Conservation (phyloP, 83 land plant genomes). For the Thuja plicata region DNA sequence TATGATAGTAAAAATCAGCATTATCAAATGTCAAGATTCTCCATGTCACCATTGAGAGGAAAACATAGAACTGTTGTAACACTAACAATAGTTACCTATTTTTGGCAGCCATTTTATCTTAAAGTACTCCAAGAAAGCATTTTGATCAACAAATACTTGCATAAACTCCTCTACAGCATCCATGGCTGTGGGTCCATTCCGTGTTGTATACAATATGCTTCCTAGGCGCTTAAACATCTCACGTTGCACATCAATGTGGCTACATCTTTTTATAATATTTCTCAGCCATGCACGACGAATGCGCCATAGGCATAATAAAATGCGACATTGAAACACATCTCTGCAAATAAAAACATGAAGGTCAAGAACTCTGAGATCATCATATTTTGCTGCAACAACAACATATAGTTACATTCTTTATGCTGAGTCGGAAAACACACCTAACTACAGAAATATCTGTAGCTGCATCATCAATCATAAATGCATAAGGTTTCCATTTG, state of each 20-base stretch:
- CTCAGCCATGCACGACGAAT: slow-evolving; percentile 42
- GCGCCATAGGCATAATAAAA: slow-evolving; percentile 47
- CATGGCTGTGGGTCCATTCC: slow-evolving; percentile 20
- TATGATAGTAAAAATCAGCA: background rate
- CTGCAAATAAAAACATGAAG: slow-evolving; percentile 22
- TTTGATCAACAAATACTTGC: slow-evolving; percentile 42
- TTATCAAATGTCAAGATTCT: background rate
- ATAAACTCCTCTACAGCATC: slow-evolving; percentile 38
- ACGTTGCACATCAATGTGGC: slow-evolving; percentile 28
- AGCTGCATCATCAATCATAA: slow-evolving; percentile 47
- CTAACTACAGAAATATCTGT: slow-evolving; percentile 34
- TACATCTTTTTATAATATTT: slow-evolving; percentile 34
- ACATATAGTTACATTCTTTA: slow-evolving; percentile 4
- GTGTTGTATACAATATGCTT: slow-evolving; percentile 31
- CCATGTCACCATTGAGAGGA: background rate
- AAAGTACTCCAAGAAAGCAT: slow-evolving; percentile 43
- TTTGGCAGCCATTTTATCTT: slow-evolving; percentile 31
- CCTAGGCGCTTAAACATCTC: slow-evolving; percentile 53
- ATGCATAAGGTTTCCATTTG: slow-evolving; percentile 41
- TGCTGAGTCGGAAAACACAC: slow-evolving; percentile 17
- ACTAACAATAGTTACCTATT: slow-evolving; percentile 28
- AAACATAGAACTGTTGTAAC: background rate
- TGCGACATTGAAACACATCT: slow-evolving; percentile 37
- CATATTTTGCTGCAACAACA: slow-evolving; percentile 5
- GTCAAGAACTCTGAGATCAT: slow-evolving; percentile 4